Base-by-base conservation (phyloP, 2,329 filamentous ascomycete genomes). In the Hirsutella minnesotensis region DNA sequence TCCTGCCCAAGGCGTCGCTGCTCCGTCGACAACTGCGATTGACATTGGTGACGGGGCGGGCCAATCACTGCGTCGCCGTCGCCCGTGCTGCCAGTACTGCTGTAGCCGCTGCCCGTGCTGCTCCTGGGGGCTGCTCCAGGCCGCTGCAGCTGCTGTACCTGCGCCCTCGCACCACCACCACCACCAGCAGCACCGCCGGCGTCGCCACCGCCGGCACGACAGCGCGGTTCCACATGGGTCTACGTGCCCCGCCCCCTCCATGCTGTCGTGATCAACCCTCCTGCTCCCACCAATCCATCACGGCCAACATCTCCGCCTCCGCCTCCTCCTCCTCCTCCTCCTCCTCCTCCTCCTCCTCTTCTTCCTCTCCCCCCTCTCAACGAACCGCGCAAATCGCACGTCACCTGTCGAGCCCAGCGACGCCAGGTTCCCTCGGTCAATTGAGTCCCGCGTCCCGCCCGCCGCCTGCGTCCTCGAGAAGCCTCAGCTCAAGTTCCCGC, bases 331-430 rank as follows among this genome's bases (percentile, higher is more conserved):
- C 22, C 18, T 13, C 39, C 30, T 36, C 65, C n/a, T 49, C 40
- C 12, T 30, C 43, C 42, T 45, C 48, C 43, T 46, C 49, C 36
- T 45, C 52, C 51, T 53, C 53, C 40, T 53, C 56, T 58, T 38
- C 22, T 19, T 13, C 39, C 30, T 36, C 65, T 64, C 72, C 56
- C 64, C 65, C 51, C 66, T 57, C 51, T 16, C 39, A 20, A 9
- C 66, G 72, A 50, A 72, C 72, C 47, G 64, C 68, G 38, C 72
- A 75, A 59, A 67, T 78, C 51, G 72, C 73, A 59, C 67, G 70
- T 47, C 74, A 77, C 52, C 59, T 77, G 45, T 69, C 69, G 55
- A 33, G 40, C 16, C 36, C 46, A 29, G 42, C 43, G 37, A 12
- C 43, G 40, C 40, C 39, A n/a, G 36, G 20, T 7, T 34, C 43